These are phyloP conservation scores for Fusarium pseudonygamai DNA, from an alignment of 2,329 filamentous ascomycete species.

Conservation along the genomic window DNA sequence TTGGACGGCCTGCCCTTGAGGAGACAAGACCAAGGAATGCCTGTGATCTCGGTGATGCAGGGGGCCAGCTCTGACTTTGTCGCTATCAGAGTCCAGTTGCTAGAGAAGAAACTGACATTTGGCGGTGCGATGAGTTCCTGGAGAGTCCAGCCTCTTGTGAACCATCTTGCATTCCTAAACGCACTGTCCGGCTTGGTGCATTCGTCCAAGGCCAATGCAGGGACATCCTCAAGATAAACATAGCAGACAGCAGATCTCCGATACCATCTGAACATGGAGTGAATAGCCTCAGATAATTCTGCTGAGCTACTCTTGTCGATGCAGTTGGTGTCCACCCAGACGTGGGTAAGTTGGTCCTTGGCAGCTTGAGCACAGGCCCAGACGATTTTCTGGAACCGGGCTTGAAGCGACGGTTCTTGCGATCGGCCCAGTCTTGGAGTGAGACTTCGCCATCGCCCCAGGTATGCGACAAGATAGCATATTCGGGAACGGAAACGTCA, in stretches of 20 bases:
- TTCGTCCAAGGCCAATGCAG: fast-evolving
- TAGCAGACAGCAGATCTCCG: not conserved
- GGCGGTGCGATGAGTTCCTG: not conserved
- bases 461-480: not conserved
- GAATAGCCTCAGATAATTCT: not conserved
- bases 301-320: not conserved
- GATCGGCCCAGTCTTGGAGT: not conserved
- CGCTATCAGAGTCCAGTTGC: not conserved
- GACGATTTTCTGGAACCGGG: not conserved
- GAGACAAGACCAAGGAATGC: fast-evolving
- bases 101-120: fast-evolving
- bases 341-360: not conserved
- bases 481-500: not conserved
- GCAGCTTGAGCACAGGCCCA: not conserved
- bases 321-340: not conserved
- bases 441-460: not conserved
- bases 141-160: not conserved
- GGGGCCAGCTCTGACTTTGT: fast-evolving
- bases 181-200: not conserved
- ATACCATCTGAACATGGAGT: not conserved
- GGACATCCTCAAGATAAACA: not conserved
- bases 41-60: not conserved
- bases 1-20: not conserved
- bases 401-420: not conserved
- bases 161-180: not conserved